These are phyloP conservation scores for Termitomyces sp. DNA, from an alignment of 1,284 basidiomycete genomes.

Conservation along the genomic window DNA sequence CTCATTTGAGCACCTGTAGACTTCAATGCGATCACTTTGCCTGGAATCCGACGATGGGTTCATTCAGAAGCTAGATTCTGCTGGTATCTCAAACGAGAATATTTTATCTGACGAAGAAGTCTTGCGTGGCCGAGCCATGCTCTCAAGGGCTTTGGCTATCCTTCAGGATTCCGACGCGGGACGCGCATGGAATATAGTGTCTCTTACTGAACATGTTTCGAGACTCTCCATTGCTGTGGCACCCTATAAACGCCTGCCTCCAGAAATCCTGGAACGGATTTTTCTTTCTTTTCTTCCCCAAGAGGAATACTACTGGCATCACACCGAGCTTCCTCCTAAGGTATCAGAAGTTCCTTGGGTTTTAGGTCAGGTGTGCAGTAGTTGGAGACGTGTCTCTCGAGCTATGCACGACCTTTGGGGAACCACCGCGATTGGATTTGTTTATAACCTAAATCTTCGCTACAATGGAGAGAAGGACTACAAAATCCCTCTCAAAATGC, in stretches of 20 bases:
- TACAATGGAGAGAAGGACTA: not conserved
- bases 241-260: slow-evolving; percentile 1
- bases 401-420: no score
- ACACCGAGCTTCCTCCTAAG: no score
- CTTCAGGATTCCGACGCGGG: not conserved
- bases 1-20: no score
- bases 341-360: not conserved
- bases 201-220: not conserved
- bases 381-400: not conserved
- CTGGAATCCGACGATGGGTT: no score
- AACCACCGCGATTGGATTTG: no score
- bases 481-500: not conserved
- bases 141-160: not conserved
- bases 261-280: not conserved
- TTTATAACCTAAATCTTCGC: no score
- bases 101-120: no score
- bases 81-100: no score
- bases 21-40: not conserved
- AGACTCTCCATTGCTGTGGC: not conserved
- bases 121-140: not conserved
- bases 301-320: no score
- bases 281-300: not conserved
- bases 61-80: no score
- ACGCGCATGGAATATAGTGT: not conserved
- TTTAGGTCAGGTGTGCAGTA: not conserved